These are phyloP conservation scores for Eucalyptus pauciflora DNA, from an alignment of 345 rosid species.

Conservation along the genomic window DNA sequence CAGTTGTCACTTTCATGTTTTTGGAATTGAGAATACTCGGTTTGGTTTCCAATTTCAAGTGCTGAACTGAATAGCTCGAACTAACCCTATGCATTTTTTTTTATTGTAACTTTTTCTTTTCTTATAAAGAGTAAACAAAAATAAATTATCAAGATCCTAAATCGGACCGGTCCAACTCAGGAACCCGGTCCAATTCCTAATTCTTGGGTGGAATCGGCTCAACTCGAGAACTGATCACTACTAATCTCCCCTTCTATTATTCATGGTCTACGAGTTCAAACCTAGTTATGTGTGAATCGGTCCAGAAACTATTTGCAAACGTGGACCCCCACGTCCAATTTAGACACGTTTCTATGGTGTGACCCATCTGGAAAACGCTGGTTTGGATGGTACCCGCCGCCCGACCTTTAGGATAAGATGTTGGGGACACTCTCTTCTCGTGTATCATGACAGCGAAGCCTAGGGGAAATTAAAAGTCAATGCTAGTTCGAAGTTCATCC, in stretches of 20 bases:
- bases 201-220: background rate
- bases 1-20: background rate
- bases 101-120: too few relatives aligned
- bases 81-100: too few relatives aligned
- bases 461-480: background rate
- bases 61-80: accelerated
- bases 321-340: background rate
- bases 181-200: accelerated
- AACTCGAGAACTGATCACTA: accelerated
- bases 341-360: background rate
- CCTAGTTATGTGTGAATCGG: background rate
- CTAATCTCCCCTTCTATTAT: background rate
- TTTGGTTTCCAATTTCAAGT: background rate
- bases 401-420: background rate
- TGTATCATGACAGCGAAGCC: background rate
- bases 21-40: background rate
- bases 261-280: background rate
- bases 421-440: background rate
- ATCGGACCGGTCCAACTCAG: accelerated
- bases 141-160: background rate
- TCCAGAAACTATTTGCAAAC: background rate
- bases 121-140: background rate
- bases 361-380: background rate
- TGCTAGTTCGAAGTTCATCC: background rate
- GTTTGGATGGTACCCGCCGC: background rate